phyloP scores from a whole-genome alignment of 805 yeast genomes.

The Candida dajiaensis region DNA sequence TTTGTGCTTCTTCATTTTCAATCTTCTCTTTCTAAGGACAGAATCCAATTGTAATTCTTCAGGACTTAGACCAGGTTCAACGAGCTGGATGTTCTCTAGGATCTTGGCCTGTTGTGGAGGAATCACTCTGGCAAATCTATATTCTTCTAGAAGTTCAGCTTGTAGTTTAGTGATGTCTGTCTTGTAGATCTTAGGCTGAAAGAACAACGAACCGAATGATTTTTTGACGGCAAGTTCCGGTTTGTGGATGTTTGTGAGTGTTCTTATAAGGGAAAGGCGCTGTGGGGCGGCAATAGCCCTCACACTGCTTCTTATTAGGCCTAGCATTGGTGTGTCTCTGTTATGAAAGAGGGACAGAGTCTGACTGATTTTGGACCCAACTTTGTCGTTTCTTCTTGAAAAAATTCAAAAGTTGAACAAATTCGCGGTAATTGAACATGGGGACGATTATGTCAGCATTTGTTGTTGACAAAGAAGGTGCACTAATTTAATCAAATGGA shows the following conservation, averaged over 20 bases:
- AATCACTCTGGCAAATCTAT: slow-evolving; percentile 11
- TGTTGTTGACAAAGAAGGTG: too few relatives aligned
- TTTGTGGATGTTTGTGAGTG: slow-evolving; percentile 3
- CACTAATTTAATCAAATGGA: too few relatives aligned
- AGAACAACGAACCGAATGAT: slow-evolving; percentile 3
- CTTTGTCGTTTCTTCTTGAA: neutral
- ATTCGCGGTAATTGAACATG: neutral
- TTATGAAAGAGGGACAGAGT: too few relatives aligned
- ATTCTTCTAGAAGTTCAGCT: slow-evolving; percentile 3
- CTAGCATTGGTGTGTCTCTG: neutral
- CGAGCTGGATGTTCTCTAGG: slow-evolving; percentile 11
- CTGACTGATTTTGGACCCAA: too few relatives aligned
- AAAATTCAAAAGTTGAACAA: too few relatives aligned
- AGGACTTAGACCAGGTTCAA: slow-evolving; percentile 2
- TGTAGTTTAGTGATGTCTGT: slow-evolving; percentile 10
- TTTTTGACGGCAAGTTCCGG: slow-evolving; percentile 1
- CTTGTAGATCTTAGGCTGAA: slow-evolving; percentile 2
- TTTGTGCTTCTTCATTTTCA: slow-evolving; percentile 97
- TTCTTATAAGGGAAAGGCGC: neutral
- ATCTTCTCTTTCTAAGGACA: slow-evolving; percentile 77
- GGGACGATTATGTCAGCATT: too few relatives aligned
- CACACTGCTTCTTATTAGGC: neutral
- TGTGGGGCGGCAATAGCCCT: neutral
- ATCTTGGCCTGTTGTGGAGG: slow-evolving; percentile 17
- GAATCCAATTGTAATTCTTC: slow-evolving; percentile 41